Percentiles rank a stretch among this genome's conserved stretches.
phyloP scores from a whole-genome alignment of 371 early-diverging fungal genomes.

The Phascolomyces articulosus region DNA sequence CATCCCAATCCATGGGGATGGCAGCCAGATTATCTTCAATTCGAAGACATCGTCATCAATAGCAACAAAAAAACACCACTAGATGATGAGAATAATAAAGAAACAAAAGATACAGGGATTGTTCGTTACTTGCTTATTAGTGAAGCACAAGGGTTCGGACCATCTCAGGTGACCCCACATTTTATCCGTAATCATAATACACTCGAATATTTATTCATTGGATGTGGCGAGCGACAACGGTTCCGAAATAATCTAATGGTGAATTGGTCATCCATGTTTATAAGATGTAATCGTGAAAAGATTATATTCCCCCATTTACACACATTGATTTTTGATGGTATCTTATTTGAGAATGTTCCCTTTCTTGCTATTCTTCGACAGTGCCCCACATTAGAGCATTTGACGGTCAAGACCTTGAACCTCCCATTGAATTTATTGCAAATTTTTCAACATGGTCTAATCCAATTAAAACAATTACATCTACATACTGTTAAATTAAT shows the following conservation, averaged over 20 bases:
- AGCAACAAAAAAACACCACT: background rate
- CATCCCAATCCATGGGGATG: background rate
- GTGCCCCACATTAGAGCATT: background rate
- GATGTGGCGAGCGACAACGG: too few species aligned
- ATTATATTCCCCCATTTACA: background rate
- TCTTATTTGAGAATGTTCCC: background rate
- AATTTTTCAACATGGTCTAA: background rate
- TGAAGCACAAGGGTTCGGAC: too few species aligned
- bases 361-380: background rate
- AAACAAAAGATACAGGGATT: too few species aligned
- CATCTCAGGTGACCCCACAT: too few species aligned
- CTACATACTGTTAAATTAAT: too few species aligned
- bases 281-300: too few species aligned
- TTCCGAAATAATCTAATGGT: background rate
- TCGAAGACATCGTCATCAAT: background rate
- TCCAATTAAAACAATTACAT: background rate
- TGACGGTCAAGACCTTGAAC: background rate
- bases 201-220: too few species aligned
- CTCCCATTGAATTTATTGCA: background rate
- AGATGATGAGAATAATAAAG: too few species aligned
- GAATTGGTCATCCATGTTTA: background rate
- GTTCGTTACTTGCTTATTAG: too few species aligned
- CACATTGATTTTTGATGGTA: background rate
- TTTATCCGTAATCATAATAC: too few species aligned
- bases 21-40: background rate